A percentile compares a stretch with the other conserved stretches of the same genome.
These are phyloP conservation scores for Hypocreales sp. DNA, from an alignment of 2,329 filamentous ascomycete genomes.

Conservation along the genomic window DNA sequence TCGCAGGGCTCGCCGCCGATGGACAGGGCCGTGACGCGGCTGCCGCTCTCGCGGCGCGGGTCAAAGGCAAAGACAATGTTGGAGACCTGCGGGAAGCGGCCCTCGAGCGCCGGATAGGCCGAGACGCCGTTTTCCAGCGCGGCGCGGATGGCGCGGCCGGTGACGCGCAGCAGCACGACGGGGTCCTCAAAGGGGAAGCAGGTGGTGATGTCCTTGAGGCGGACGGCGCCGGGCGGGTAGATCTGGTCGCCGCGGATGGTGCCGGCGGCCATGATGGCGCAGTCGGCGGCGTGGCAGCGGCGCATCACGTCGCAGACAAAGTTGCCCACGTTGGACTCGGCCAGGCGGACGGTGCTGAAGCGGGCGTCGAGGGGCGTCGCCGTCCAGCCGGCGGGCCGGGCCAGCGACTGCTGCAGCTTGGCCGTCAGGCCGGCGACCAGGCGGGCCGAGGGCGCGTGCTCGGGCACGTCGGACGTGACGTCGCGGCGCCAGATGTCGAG, in stretches of 20 bases:
- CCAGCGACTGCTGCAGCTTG: constrained; percentile 58
- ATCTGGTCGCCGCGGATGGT: constrained; percentile 82
- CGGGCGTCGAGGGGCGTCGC: constrained; percentile 69
- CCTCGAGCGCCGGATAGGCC: constrained; percentile 70
- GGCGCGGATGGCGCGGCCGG: constrained; percentile 57
- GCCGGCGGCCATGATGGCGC: constrained; percentile 68
- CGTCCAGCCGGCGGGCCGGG: constrained; percentile 74
- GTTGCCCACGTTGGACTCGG: constrained; percentile 76
- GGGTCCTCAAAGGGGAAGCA: constrained; percentile 92
- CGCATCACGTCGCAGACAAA: constrained; percentile 89
- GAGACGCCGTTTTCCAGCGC: constrained; percentile 76
- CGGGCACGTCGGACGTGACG: constrained; percentile 49
- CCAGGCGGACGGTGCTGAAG: constrained; percentile 64
- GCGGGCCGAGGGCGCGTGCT: constrained; percentile 43
- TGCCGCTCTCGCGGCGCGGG: constrained; percentile 39
- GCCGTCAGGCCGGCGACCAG: constrained; percentile 56
- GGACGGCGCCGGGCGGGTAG: constrained; percentile 64
- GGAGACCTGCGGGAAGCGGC: constrained; percentile 71
- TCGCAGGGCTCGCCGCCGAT: constrained; percentile 49
- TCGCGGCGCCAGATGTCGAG: constrained; percentile 66
- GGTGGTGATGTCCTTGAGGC: constrained; percentile 68
- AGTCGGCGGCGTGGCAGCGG: constrained; percentile 66
- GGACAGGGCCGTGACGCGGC: constrained; percentile 45
- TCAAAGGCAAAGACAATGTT: constrained; percentile 68
- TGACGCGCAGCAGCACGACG: constrained; percentile 59